These are phyloP conservation scores for Hyaloperonospora arabidopsidis DNA, from an alignment of 352 stramenopile species.

Conservation along the genomic window DNA sequence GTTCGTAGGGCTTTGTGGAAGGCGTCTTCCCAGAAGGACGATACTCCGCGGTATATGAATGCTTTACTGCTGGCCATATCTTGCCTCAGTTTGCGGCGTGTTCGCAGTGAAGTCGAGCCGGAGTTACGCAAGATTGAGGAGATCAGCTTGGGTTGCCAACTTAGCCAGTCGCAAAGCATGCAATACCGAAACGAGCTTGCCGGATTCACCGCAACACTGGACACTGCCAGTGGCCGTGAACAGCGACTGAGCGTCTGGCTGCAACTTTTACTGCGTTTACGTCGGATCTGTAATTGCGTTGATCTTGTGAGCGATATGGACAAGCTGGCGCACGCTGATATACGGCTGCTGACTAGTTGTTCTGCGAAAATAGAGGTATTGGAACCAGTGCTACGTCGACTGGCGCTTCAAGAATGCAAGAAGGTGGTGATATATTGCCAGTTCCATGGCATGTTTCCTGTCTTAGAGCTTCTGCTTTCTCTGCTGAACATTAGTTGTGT, in stretches of 20 bases:
- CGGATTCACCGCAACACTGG: slow-evolving; percentile 45
- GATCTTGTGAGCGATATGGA: slow-evolving; percentile 70
- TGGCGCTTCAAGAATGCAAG: slow-evolving; percentile 50
- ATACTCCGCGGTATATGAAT: slow-evolving; percentile 29
- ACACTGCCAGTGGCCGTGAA: slow-evolving; percentile 29
- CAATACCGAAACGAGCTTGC: slow-evolving; percentile 63
- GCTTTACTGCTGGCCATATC: slow-evolving; percentile 44
- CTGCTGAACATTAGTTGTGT: slow-evolving; percentile 60
- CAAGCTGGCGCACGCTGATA: slow-evolving; percentile 65
- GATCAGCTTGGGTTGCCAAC: slow-evolving; percentile 58
- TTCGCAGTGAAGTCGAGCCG: slow-evolving; percentile 67
- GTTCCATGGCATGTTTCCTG: slow-evolving; percentile 57
- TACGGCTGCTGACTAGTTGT: slow-evolving; percentile 42
- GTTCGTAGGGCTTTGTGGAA: slow-evolving; percentile 39
- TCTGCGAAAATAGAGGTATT: slow-evolving; percentile 62
- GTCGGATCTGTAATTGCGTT: slow-evolving; percentile 75
- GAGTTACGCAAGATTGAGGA: slow-evolving; percentile 79
- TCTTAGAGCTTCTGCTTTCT: slow-evolving; percentile 64
- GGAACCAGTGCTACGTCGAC: slow-evolving; percentile 40
- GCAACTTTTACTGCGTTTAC: slow-evolving; percentile 52
- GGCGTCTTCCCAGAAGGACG: slow-evolving; percentile 22
- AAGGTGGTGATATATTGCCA: slow-evolving; percentile 79
- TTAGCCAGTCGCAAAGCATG: slow-evolving; percentile 42
- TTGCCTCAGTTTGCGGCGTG: slow-evolving; percentile 55
- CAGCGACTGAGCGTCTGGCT: slow-evolving; percentile 60